phyloP scores from a whole-genome alignment of 495 filamentous ascomycete genomes.

The Lineolata rhizophorae region DNA sequence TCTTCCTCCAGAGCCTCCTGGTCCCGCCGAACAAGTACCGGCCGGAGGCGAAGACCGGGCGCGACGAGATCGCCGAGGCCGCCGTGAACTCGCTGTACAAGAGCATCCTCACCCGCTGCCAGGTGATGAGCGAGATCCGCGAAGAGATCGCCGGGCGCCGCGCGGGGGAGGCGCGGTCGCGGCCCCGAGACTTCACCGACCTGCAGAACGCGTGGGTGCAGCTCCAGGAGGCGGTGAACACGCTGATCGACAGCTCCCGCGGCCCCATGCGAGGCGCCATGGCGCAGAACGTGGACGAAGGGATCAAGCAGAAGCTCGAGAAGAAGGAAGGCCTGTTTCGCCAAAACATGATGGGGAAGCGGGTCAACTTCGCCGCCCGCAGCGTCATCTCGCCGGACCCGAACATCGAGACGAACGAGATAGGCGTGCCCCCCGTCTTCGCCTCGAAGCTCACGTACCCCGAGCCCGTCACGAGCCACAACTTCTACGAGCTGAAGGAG shows the following conservation, averaged over 20 bases:
- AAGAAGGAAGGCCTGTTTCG: slow-evolving; percentile 98
- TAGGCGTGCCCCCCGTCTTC: slow-evolving; percentile 93
- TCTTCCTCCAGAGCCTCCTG: slow-evolving; percentile 68
- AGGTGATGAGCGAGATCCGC: slow-evolving; percentile 50
- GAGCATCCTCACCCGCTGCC: slow-evolving; percentile 47
- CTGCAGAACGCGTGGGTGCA: slow-evolving; percentile 50
- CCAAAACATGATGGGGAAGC: slow-evolving; percentile 99
- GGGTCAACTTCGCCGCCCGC: slow-evolving; percentile 94
- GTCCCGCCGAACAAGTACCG: slow-evolving; percentile 85
- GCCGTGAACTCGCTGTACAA: slow-evolving; percentile 72
- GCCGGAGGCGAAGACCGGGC: slow-evolving; percentile 63
- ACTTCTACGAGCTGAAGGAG: slow-evolving; percentile 83
- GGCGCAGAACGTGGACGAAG: slow-evolving; percentile 46
- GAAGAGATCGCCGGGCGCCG: slow-evolving; percentile 39
- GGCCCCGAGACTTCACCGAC: slow-evolving; percentile 11
- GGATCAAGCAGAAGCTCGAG: slow-evolving; percentile 93
- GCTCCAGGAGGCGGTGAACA: slow-evolving; percentile 79
- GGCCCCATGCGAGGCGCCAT: slow-evolving; percentile 59
- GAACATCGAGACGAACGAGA: slow-evolving; percentile 96
- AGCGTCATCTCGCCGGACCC: slow-evolving; percentile 97
- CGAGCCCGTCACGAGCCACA: slow-evolving; percentile 91
- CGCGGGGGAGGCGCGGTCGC: slow-evolving; percentile 9
- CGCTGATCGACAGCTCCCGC: slow-evolving; percentile 66
- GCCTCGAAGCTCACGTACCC: slow-evolving; percentile 91
- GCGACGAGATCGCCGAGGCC: slow-evolving; percentile 58